These are phyloP conservation scores for Rhodotorula toruloides DNA, from an alignment of 768 basidiomycete genomes.

Conservation along the genomic window DNA sequence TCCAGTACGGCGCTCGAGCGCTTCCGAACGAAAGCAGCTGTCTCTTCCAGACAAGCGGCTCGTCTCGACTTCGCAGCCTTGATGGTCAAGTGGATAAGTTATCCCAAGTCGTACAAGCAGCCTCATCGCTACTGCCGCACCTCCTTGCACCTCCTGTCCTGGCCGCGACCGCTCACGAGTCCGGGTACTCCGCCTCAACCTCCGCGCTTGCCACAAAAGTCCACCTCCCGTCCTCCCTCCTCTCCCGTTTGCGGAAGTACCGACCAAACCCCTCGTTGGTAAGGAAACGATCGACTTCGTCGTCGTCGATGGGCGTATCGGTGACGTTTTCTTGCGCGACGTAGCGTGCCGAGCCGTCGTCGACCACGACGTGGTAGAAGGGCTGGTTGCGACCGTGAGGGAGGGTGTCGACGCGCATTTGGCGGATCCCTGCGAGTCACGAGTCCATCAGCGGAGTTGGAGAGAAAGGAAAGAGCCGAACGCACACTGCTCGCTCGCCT, in stretches of 20 bases:
- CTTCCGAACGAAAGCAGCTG: no score
- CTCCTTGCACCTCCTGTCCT: neutral
- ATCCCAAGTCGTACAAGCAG: no score
- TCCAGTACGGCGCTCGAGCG: no score
- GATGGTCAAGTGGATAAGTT: no score
- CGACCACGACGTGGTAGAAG: slow-evolving; percentile 35
- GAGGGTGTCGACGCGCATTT: slow-evolving; percentile 31
- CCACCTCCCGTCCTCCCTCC: slow-evolving; percentile 4
- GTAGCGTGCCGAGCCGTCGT: slow-evolving; percentile 24
- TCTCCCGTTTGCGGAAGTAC: slow-evolving; percentile 25
- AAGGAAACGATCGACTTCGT: neutral
- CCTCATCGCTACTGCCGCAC: neutral
- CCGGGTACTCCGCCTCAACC: slow-evolving; percentile 25
- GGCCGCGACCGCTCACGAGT: neutral
- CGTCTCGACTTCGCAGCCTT: neutral
- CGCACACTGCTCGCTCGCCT: slow-evolving; percentile 36
- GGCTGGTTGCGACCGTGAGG: slow-evolving; percentile 26
- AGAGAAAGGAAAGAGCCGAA: neutral
- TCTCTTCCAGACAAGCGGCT: neutral
- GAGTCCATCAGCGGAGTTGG: neutral
- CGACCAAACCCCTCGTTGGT: slow-evolving; percentile 1
- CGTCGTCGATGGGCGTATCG: neutral
- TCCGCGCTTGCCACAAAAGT: slow-evolving; percentile 17
- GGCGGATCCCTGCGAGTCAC: slow-evolving; percentile 17
- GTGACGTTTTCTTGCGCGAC: slow-evolving; percentile 36